Conservation (phyloP, 2,329 filamentous ascomycete species). For the Periconia sp. region DNA sequence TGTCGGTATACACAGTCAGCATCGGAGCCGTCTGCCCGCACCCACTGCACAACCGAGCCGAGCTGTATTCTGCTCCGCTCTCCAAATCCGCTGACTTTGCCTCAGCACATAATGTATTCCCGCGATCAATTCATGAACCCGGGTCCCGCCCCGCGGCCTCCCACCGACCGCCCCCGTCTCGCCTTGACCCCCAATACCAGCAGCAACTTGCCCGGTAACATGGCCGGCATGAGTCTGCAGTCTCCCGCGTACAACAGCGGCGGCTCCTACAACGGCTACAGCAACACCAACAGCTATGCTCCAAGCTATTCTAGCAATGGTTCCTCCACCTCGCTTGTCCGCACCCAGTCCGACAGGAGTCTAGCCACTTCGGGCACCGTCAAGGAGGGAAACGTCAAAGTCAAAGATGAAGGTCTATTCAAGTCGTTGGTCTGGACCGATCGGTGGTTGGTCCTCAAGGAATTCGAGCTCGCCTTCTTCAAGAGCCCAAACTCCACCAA, state of each 20-base stretch:
- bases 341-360: conserved; percentile 46
- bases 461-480: conserved; percentile 91
- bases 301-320: conserved; percentile 27
- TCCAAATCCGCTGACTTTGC: not conserved
- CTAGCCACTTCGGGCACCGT: conserved; percentile 41
- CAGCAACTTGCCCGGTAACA: conserved; percentile 70
- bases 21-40: too few species aligned
- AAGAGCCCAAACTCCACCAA: conserved; percentile 84
- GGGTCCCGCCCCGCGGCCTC: conserved; percentile 88
- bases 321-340: conserved; percentile 43
- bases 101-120: conserved; percentile 58
- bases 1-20: too few species aligned
- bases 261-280: conserved; percentile 6
- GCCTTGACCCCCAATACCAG: conserved; percentile 73
- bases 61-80: too few species aligned
- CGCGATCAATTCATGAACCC: conserved; percentile 89
- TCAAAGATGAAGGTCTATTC: conserved; percentile 91
- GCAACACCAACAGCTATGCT: conserved; percentile 20
- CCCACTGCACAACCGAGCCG: too few species aligned
- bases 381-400: conserved; percentile 73
- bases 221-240: conserved; percentile 74
- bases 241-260: conserved; percentile 53
- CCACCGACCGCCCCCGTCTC: conserved; percentile 78
- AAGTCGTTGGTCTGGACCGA: conserved; percentile 83
- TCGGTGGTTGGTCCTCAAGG: conserved; percentile 87